A percentile compares a stretch with the other conserved stretches of the same genome.
Conservation (phyloP, 495 filamentous ascomycete species). For the Cryomyces minteri region DNA sequence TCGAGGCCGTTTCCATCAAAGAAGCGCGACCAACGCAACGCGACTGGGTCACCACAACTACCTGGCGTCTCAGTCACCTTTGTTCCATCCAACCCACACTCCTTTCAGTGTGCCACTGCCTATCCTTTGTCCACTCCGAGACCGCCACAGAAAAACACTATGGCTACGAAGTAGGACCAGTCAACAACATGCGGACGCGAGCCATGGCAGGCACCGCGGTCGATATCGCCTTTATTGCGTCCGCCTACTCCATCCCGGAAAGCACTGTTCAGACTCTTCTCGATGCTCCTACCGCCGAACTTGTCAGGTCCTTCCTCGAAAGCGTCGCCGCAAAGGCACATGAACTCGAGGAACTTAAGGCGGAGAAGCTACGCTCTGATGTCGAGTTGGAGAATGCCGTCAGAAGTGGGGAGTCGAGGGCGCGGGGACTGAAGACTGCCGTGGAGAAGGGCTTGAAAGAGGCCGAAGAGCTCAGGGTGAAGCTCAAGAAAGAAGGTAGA, state of each 20-base stretch:
- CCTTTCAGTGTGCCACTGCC: too few species aligned
- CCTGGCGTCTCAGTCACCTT: too few species aligned
- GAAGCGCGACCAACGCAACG: too few species aligned
- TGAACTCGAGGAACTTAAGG: constrained; percentile 57
- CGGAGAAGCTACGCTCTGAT: constrained; percentile 68
- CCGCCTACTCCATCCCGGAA: constrained; percentile 56
- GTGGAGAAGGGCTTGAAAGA: constrained; percentile 52
- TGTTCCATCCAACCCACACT: too few species aligned
- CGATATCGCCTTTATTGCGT: constrained; percentile 57
- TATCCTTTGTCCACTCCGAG: too few species aligned
- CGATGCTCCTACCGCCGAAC: constrained; percentile 56
- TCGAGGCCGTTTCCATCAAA: too few species aligned
- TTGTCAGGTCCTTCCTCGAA: constrained; percentile 50
- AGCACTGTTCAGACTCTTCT: constrained; percentile 42
- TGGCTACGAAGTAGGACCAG: too few species aligned
- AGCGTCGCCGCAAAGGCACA: constrained; percentile 52
- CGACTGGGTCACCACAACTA: too few species aligned
- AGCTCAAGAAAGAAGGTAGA: constrained; percentile 65
- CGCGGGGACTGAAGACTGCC: constrained; percentile 57
- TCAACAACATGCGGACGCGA: too few species aligned
- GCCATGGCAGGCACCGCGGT: constrained; percentile 45
- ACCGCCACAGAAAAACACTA: too few species aligned
- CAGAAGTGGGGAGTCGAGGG: constrained; percentile 59
- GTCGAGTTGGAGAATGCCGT: constrained; percentile 89
- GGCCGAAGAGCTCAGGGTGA: constrained; percentile 51